phyloP scores from a whole-genome alignment of 139 green algal genomes.

The Haematococcus lacustris region DNA sequence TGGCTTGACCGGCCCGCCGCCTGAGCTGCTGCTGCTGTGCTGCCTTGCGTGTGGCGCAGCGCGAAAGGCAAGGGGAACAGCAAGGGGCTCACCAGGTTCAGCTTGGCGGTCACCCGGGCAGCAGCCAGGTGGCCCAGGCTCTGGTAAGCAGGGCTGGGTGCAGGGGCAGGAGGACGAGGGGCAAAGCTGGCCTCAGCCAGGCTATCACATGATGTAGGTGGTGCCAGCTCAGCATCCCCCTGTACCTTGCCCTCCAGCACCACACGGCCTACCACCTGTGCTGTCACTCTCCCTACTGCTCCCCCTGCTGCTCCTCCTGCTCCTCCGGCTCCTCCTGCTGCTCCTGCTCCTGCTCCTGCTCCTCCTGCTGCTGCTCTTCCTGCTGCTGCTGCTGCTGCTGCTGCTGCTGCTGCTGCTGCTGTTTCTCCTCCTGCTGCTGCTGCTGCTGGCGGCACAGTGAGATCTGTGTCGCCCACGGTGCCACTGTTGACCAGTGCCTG shows the following conservation, averaged over 20 bases:
- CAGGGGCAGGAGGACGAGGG: too few species aligned
- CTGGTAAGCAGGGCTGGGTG: too few species aligned
- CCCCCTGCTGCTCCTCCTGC: background rate
- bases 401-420: background rate
- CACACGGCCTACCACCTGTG: background rate
- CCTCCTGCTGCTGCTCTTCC: too few species aligned
- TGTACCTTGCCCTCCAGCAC: background rate
- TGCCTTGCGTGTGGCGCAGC: background rate
- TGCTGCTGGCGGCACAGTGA: background rate
- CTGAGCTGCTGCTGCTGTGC: too few species aligned
- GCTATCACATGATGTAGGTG: background rate
- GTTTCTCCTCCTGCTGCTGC: background rate
- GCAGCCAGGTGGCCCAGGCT: conserved; percentile 8
- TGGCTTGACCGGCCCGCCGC: background rate
- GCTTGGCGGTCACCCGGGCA: background rate
- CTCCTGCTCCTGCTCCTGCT: background rate
- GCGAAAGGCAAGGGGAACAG: conserved; percentile 12
- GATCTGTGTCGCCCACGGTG: background rate
- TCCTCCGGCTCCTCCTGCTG: background rate
- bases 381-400: conserved; percentile 2
- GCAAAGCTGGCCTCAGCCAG: background rate
- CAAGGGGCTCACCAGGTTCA: conserved; percentile 10
- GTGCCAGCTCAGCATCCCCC: background rate
- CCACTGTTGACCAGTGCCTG: too few species aligned
- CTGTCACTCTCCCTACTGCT: background rate